Evolutionary conservation across 495 filamentous ascomycete genomes (phyloP).

Genomic region (Podospora sp.): DNA sequence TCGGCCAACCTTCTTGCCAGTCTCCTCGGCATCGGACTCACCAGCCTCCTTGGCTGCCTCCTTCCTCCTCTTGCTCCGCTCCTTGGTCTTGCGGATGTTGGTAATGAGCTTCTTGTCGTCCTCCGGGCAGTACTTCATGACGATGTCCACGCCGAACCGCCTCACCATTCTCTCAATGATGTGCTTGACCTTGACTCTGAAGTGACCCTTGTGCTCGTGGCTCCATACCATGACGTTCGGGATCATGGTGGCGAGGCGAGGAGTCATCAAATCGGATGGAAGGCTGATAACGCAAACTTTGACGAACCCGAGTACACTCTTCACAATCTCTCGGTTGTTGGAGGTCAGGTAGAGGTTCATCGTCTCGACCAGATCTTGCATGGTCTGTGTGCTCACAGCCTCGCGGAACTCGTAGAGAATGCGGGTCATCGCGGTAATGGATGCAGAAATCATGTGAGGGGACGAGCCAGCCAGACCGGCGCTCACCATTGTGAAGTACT

Average conservation of each 20-base stretch:
- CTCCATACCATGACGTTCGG: conserved; percentile 94
- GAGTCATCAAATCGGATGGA: conserved; percentile 71
- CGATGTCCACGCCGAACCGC: conserved; percentile 76
- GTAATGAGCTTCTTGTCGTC: conserved; percentile 84
- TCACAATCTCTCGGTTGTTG: conserved; percentile 94
- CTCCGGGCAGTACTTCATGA: conserved; percentile 78
- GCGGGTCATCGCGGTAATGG: conserved; percentile 87
- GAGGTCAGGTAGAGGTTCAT: conserved; percentile 93
- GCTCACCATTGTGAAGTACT: conserved; percentile 97
- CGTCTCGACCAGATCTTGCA: conserved; percentile 82
- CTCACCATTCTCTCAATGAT: conserved; percentile 92
- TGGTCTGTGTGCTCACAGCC: conserved; percentile 52
- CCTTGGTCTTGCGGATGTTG: conserved; percentile 92
- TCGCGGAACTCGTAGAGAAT: conserved; percentile 87
- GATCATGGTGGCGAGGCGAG: conserved; percentile 71
- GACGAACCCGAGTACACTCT: conserved; percentile 88
- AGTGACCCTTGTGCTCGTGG: conserved; percentile 95
- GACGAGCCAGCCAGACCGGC: conserved; percentile 89
- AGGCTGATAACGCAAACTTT: conserved; percentile 92
- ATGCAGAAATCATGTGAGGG: conserved; percentile 94
- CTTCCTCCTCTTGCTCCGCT: conserved; percentile 83
- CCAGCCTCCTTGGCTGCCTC: conserved; percentile 60
- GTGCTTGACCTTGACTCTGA: conserved; percentile 95
- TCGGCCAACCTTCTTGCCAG: conserved; percentile 56
- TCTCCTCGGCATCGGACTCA: conserved; percentile 51